These are phyloP conservation scores for Metschnikowia orientalis DNA, from an alignment of 805 yeast genomes.

Conservation along the genomic window DNA sequence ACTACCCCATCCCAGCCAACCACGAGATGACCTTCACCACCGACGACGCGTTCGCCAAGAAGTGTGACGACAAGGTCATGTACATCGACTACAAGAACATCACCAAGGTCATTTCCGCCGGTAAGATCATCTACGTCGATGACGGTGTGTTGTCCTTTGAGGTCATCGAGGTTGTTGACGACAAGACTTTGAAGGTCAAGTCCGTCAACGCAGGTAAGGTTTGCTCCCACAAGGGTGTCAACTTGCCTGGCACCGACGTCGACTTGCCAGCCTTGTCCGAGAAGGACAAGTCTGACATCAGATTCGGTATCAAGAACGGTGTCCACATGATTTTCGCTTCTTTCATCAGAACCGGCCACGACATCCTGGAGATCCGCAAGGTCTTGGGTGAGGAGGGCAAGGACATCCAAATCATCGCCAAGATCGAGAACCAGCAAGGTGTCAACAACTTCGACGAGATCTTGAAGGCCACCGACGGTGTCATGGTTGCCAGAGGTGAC, in stretches of 20 bases:
- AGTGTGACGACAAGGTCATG: slow-evolving; percentile 78
- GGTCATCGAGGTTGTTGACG: slow-evolving; percentile 80
- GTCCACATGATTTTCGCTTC: slow-evolving; percentile 99
- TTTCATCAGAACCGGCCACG: slow-evolving; percentile 92
- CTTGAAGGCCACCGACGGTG: slow-evolving; percentile 93
- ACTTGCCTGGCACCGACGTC: slow-evolving; percentile 97
- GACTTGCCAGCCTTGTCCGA: slow-evolving; percentile 97
- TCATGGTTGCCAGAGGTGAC: slow-evolving; percentile 99
- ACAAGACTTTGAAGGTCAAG: slow-evolving; percentile 74
- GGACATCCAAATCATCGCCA: slow-evolving; percentile 92
- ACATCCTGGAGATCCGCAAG: slow-evolving; percentile 83
- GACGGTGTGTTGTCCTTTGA: slow-evolving; percentile 97
- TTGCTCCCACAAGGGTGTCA: slow-evolving; percentile 98
- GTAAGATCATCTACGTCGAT: slow-evolving; percentile 90
- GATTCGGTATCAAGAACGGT: slow-evolving; percentile 94
- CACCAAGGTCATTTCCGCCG: slow-evolving; percentile 84
- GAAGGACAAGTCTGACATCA: slow-evolving; percentile 89
- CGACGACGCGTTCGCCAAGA: slow-evolving; percentile 68
- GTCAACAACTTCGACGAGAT: slow-evolving; percentile 99
- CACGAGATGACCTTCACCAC: slow-evolving; percentile 94
- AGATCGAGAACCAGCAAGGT: slow-evolving; percentile 99
- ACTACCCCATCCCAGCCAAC: slow-evolving; percentile 76
- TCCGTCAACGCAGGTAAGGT: slow-evolving; percentile 94
- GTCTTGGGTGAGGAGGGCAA: slow-evolving; percentile 97
- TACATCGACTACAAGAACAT: slow-evolving; percentile 93